Base-by-base conservation (phyloP, 2,329 filamentous ascomycete species). In the Diaporthe velutina region DNA sequence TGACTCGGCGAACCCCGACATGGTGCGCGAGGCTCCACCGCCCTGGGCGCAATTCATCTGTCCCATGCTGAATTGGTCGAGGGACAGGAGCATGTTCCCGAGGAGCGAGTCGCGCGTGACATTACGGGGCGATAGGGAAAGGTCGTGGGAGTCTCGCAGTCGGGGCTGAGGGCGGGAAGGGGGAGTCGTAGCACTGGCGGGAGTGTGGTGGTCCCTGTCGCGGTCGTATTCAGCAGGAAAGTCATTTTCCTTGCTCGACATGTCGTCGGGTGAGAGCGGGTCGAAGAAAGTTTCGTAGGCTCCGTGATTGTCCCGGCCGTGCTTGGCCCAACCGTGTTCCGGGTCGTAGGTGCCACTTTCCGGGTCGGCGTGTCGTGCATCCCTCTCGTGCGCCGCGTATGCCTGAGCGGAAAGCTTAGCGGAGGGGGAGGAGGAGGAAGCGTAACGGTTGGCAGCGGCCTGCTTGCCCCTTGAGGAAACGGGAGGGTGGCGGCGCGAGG, bases 1-100 rank as follows among this genome's bases (percentile, higher is more conserved):
- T 6, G 73, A 82, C 19, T 67, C 55, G 33, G 68, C 75, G 35
- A 76, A 74, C 15, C 75, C 75, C 19, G 73, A 85, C 66, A 80
- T 78, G 38, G 80, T 76, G 6, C 80, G 78, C 52, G 80, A 77
- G 22, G 40, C 70, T 57, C 77, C 78, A 57, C 77, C 60, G 22
- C 25, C 45, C 55, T 70, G 78, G 12, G 81, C 78, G 8, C 82
- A 80, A 75, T 80, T 80, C 60, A 84, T 81, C 78, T 89, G 86
- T 58, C 83, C 87, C 78, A 90, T 88, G 54, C 91, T 93, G 81
- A 96, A 92, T 83, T 96, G 94, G 84, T 98, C 96, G 77, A 99
- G 92, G 54, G 96, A 98, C 78, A 97, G 88, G 76, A 98, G 91
- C 93, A 99, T 97, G 83, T 98, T 98, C 84, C 97, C 94, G 75